These are phyloP conservation scores for Botrytis galanthina DNA, from an alignment of 2,329 filamentous ascomycete genomes.

Conservation along the genomic window DNA sequence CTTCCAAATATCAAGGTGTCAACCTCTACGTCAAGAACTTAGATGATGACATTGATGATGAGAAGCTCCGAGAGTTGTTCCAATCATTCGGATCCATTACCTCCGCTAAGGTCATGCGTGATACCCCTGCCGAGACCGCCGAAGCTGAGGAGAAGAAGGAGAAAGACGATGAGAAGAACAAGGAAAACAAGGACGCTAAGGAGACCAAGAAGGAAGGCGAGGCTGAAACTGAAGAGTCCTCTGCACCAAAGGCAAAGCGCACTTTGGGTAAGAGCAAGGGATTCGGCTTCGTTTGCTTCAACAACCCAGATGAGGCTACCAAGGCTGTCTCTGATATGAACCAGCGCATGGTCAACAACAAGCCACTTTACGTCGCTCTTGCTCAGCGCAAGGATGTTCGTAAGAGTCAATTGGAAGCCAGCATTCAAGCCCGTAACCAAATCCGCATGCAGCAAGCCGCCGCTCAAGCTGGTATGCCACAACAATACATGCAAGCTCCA, in stretches of 20 bases:
- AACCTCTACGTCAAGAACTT: constrained; percentile 99
- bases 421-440: constrained; percentile 98
- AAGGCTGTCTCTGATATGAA: constrained; percentile 99
- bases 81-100: constrained; percentile 90
- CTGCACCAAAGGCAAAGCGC: constrained; percentile 52
- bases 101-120: constrained; percentile 98
- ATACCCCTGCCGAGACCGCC: constrained; percentile 58
- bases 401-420: constrained; percentile 98
- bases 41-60: constrained; percentile 93
- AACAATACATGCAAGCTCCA: constrained; percentile 81
- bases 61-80: constrained; percentile 95
- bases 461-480: constrained; percentile 83
- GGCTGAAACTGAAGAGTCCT: constrained; percentile 48
- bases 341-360: constrained; percentile 96
- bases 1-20: constrained; percentile 98
- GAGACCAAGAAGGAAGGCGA: constrained; percentile 44
- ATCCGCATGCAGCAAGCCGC: constrained; percentile 97
- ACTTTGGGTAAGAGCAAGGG: constrained; percentile 96
- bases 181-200: constrained; percentile 49
- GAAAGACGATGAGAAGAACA: constrained; percentile 52
- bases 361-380: constrained; percentile 96
- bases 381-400: constrained; percentile 99
- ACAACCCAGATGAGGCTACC: constrained; percentile 97
- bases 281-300: constrained; percentile 99
- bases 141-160: constrained; percentile 46